Evolutionary conservation across 805 yeast genomes (phyloP).

Genomic region (Metschnikowia reukaufii): DNA sequence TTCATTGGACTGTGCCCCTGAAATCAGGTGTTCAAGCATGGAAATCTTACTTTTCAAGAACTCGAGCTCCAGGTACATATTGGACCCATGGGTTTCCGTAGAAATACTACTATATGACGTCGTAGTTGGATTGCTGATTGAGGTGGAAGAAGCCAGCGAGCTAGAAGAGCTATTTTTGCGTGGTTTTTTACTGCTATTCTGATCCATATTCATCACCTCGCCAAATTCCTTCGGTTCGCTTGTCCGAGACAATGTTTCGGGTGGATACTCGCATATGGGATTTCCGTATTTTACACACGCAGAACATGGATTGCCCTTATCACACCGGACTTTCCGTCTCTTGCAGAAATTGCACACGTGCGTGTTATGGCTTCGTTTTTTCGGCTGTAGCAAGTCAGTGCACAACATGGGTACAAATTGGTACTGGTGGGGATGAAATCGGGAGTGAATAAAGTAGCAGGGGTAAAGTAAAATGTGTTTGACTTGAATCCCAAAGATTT

Average conservation of each 20-base stretch:
- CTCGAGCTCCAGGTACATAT: conserved; percentile 21
- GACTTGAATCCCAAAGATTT: too few species aligned
- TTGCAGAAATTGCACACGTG: conserved; percentile 26
- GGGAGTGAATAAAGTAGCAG: neutral
- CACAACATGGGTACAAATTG: neutral
- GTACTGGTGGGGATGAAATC: neutral
- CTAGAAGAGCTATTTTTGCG: neutral
- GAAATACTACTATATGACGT: neutral
- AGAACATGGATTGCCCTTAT: conserved; percentile 26
- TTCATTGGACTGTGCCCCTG: neutral
- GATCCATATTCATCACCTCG: conserved; percentile 8
- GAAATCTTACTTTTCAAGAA: conserved; percentile 21
- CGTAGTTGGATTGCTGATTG: conserved; percentile 1
- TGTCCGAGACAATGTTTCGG: conserved; percentile 3
- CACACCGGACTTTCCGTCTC: conserved; percentile 24
- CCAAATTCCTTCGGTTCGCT: conserved; percentile 8
- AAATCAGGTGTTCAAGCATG: conserved; percentile 21
- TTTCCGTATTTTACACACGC: conserved; percentile 33
- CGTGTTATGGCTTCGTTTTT: conserved; percentile 12
- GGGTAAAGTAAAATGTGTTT: too few species aligned
- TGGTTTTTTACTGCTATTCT: neutral
- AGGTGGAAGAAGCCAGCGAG: conserved; percentile 1
- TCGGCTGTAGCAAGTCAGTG: conserved; percentile 4
- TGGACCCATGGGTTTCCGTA: neutral
- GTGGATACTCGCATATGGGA: conserved; percentile 31